phyloP scores from a whole-genome alignment of 805 yeast genomes.

The Wickerhamiella spandovensis region DNA sequence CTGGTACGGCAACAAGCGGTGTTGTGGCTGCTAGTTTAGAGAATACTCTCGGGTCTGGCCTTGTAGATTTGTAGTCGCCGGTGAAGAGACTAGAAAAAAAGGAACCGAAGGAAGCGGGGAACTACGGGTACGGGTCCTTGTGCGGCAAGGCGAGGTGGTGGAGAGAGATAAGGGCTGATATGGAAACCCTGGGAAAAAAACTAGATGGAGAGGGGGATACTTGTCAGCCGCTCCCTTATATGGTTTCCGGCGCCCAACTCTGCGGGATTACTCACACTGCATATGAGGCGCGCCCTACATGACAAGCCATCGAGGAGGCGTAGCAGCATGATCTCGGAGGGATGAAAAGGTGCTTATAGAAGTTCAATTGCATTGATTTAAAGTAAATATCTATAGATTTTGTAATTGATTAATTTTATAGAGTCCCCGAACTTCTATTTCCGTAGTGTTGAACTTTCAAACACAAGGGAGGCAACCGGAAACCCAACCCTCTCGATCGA shows the following conservation, averaged over 20 bases:
- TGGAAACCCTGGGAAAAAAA: neutral
- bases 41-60: neutral
- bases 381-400: too few relatives aligned
- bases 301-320: neutral
- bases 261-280: neutral
- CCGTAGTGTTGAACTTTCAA: neutral
- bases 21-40: slow-evolving; percentile 1
- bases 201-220: neutral
- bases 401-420: too few relatives aligned
- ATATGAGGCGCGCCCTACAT: too few relatives aligned
- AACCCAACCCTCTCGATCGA: neutral
- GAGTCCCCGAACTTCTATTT: neutral
- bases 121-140: neutral
- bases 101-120: neutral
- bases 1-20: slow-evolving; percentile 1
- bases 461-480: neutral
- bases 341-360: neutral
- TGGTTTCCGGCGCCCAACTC: neutral
- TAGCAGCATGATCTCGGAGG: neutral
- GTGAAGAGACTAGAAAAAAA: neutral
- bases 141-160: neutral
- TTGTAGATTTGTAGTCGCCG: neutral
- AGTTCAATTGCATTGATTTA: neutral
- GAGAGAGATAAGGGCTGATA: neutral
- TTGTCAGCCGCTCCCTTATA: neutral